These are phyloP conservation scores for Taiwanofungus camphoratus DNA, from an alignment of 1,284 basidiomycete species.

Conservation along the genomic window DNA sequence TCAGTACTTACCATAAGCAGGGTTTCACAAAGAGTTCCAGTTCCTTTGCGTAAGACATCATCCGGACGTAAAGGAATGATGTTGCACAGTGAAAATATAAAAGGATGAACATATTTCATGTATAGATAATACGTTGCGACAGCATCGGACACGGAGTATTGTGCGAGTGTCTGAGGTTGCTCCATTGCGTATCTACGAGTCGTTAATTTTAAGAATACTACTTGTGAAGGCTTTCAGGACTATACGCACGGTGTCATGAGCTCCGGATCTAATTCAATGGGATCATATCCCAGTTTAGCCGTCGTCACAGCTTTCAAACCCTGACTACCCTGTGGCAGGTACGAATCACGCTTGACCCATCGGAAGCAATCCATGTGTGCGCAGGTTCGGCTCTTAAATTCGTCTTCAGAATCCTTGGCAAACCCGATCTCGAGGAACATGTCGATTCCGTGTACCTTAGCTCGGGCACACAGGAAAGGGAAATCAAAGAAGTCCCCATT, in stretches of 20 bases:
- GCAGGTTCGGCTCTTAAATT: slow-evolving; percentile 92
- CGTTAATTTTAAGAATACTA: background rate
- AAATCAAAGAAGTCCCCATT: slow-evolving; percentile 99
- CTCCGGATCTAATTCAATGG: slow-evolving; percentile 97
- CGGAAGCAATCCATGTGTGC: slow-evolving; percentile 99
- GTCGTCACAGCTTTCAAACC: slow-evolving; percentile 98
- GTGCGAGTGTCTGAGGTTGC: slow-evolving; percentile 91
- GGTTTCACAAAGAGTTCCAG: slow-evolving; percentile 96
- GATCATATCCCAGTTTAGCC: slow-evolving; percentile 95
- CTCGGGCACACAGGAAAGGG: slow-evolving; percentile 90
- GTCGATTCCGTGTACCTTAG: slow-evolving; percentile 88
- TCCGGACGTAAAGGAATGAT: slow-evolving; percentile 98
- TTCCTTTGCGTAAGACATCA: slow-evolving; percentile 94
- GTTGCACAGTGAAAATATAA: slow-evolving; percentile 99
- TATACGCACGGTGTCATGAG: slow-evolving; percentile 91
- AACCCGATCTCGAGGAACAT: slow-evolving; percentile 98
- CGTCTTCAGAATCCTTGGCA: slow-evolving; percentile 85
- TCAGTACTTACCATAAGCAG: slow-evolving; percentile 81
- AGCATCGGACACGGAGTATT: slow-evolving; percentile 99
- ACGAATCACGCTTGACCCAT: slow-evolving; percentile 99
- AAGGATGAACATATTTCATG: slow-evolving; percentile 99
- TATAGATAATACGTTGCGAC: slow-evolving; percentile 99
- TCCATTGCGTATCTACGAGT: slow-evolving; percentile 84
- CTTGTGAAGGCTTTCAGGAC: background rate
- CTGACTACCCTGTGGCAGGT: slow-evolving; percentile 97